Conservation (phyloP, 192 early-diverging fungal species). For the Rhizoclosmatium globosum region DNA sequence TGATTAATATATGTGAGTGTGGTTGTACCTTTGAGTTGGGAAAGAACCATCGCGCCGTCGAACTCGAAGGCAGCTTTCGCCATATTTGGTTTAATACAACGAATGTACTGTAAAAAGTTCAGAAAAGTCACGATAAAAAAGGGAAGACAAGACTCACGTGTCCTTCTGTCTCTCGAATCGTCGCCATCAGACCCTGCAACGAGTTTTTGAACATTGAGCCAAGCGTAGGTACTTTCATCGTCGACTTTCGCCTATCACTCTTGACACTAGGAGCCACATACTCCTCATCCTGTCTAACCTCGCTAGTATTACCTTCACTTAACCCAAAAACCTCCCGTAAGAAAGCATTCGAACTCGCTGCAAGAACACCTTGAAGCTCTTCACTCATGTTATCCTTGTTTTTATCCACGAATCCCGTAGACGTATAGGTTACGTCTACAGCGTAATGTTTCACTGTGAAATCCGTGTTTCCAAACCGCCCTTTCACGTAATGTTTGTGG, state of each 20-base stretch:
- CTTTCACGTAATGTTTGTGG: constrained; percentile 76
- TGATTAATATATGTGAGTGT: no score
- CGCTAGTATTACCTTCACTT: constrained; percentile 42
- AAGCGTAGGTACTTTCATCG: constrained; percentile 78
- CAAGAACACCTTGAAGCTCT: constrained; percentile 79
- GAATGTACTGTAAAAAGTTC: constrained; percentile 80
- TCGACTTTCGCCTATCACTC: not conserved
- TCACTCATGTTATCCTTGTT: constrained; percentile 94
- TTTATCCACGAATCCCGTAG: constrained; percentile 89
- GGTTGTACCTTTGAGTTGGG: constrained; percentile 87
- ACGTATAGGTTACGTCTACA: constrained; percentile 84
- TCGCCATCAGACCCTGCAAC: constrained; percentile 90
- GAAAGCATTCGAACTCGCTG: constrained; percentile 76
- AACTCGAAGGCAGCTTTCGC: constrained; percentile 88
- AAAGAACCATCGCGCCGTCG: constrained; percentile 92
- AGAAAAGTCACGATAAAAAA: not conserved
- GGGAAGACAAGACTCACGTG: constrained; percentile 35
- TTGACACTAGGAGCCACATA: not conserved
- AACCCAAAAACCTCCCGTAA: constrained; percentile 74
- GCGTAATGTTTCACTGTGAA: constrained; percentile 92
- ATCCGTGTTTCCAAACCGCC: constrained; percentile 76
- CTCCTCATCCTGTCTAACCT: not conserved
- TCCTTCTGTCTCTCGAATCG: constrained; percentile 82
- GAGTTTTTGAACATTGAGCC: constrained; percentile 94
- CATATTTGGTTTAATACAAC: constrained; percentile 98